Evolutionary conservation across 257 asterid species (phyloP).

Genomic region (Rauvolfia tetraphylla): DNA sequence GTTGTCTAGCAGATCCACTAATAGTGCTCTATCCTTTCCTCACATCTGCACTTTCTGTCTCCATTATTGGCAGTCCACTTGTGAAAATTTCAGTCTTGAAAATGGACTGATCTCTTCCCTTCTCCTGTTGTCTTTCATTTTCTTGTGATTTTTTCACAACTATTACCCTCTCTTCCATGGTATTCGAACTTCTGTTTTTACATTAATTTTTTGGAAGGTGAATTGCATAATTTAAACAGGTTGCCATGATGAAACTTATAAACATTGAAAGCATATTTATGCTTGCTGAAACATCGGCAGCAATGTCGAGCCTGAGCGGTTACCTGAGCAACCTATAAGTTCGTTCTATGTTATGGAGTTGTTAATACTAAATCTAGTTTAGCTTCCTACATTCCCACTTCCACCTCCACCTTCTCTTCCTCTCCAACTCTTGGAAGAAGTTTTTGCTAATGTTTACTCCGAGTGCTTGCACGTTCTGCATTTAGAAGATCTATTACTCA

Average conservation of each 20-base stretch:
- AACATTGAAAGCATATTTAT: conserved; percentile 26
- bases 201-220: background rate
- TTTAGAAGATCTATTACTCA: background rate
- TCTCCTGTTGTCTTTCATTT: no score
- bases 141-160: background rate
- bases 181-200: background rate
- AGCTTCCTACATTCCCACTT: background rate
- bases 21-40: background rate
- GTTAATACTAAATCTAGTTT: background rate
- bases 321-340: conserved; percentile 39
- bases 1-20: background rate
- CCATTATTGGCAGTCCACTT: background rate
- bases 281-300: conserved; percentile 49
- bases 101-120: background rate
- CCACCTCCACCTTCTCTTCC: no score
- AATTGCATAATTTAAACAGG: background rate
- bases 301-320: conserved; percentile 65
- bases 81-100: background rate
- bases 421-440: background rate
- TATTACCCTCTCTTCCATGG: background rate
- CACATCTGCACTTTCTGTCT: background rate
- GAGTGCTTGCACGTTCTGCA: background rate
- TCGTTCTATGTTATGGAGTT: background rate
- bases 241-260: conserved; percentile 25
- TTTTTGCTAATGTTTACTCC: background rate